These are phyloP conservation scores for Calocybe cyanea DNA, from an alignment of 768 basidiomycete genomes.

Conservation along the genomic window DNA sequence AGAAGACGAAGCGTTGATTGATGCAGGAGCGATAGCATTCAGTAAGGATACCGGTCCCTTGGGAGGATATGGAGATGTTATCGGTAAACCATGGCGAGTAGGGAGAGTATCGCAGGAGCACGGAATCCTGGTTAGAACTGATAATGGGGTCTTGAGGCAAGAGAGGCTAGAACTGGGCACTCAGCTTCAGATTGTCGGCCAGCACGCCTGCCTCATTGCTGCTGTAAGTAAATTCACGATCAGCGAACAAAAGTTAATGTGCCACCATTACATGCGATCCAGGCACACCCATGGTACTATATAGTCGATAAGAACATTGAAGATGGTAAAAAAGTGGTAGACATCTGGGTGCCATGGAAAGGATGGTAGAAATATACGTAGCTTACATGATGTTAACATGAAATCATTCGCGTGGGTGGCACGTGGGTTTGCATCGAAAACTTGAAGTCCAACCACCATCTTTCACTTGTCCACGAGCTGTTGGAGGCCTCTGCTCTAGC, in stretches of 20 bases:
- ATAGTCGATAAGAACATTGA: slow-evolving; percentile 64
- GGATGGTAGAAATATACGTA: slow-evolving; percentile 57
- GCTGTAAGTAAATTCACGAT: slow-evolving; percentile 38
- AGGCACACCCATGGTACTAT: slow-evolving; percentile 80
- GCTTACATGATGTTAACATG: not conserved
- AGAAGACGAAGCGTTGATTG: slow-evolving; percentile 70
- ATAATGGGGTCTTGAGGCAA: slow-evolving; percentile 19
- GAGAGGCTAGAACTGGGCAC: slow-evolving; percentile 51
- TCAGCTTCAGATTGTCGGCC: slow-evolving; percentile 69
- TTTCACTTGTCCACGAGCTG: slow-evolving; percentile 7
- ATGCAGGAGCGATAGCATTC: slow-evolving; percentile 83
- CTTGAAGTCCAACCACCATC: not conserved
- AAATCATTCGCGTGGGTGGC: not conserved
- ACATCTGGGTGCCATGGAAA: slow-evolving; percentile 90
- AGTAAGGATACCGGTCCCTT: slow-evolving; percentile 82
- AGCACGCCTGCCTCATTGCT: slow-evolving; percentile 82
- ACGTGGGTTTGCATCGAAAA: slow-evolving; percentile 3
- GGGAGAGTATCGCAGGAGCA: slow-evolving; percentile 77
- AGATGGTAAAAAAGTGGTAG: slow-evolving; percentile 54
- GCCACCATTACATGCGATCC: not conserved
- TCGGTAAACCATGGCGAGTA: slow-evolving; percentile 62
- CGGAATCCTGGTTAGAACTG: slow-evolving; percentile 51
- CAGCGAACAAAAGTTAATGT: not conserved
- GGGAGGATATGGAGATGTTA: slow-evolving; percentile 67
- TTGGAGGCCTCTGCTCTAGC: slow-evolving; percentile 21